A percentile compares a stretch with the other conserved stretches of the same genome.
Conservation (phyloP, 176 grass and related monocot genomes). For the Cymbopogon citratus region DNA sequence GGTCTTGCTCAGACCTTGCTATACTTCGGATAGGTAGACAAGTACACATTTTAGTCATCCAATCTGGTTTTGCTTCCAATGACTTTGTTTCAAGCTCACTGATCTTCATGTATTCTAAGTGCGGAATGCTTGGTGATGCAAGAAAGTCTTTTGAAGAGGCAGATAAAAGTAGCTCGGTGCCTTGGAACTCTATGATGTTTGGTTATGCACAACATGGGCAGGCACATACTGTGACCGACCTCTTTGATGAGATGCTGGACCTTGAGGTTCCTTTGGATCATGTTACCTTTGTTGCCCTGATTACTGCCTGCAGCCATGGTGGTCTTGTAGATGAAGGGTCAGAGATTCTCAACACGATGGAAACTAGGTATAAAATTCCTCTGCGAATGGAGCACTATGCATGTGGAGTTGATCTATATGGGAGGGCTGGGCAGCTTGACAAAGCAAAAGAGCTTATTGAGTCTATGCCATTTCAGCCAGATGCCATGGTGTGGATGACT, state of each 20-base stretch:
- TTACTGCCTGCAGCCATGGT: slow-evolving; percentile 55
- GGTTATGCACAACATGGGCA: slow-evolving; percentile 57
- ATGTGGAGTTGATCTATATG: slow-evolving; percentile 63
- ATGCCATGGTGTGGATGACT: slow-evolving; percentile 73
- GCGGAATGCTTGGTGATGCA: slow-evolving; percentile 50
- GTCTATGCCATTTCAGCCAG: slow-evolving; percentile 62
- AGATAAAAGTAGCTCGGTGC: slow-evolving; percentile 40
- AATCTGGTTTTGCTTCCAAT: slow-evolving; percentile 45
- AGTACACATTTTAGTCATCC: slow-evolving; percentile 41
- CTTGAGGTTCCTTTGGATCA: slow-evolving; percentile 45
- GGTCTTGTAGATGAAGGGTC: slow-evolving; percentile 58
- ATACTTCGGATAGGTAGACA: slow-evolving; percentile 56
- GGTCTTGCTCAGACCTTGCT: slow-evolving; percentile 58
- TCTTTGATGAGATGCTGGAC: slow-evolving; percentile 48
- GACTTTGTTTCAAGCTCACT: slow-evolving; percentile 58
- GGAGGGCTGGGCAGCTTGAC: slow-evolving; percentile 54
- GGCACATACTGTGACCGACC: slow-evolving; percentile 13
- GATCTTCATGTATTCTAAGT: slow-evolving; percentile 70
- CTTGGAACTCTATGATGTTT: slow-evolving; percentile 77
- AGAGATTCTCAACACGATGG: slow-evolving; percentile 46
- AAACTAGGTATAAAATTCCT: slow-evolving; percentile 35
- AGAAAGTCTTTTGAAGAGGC: slow-evolving; percentile 50
- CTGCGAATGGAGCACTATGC: slow-evolving; percentile 70
- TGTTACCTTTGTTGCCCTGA: slow-evolving; percentile 55
- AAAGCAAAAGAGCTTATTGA: slow-evolving; percentile 58